Conservation (phyloP, 208 protist genomes). For the Leishmania turanica region DNA sequence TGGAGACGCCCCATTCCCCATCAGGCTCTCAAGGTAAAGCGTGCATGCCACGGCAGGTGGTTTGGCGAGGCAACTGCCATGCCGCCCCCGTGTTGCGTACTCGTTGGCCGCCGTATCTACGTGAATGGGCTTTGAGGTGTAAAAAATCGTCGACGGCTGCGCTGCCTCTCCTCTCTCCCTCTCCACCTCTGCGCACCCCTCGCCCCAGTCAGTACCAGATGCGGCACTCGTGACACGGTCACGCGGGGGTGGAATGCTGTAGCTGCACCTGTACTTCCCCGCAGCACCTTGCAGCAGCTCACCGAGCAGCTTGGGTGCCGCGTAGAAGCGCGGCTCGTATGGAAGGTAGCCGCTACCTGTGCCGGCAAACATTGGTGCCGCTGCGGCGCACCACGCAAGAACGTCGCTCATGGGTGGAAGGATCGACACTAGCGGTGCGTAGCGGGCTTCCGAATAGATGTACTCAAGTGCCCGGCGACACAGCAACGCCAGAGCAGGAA, state of each 20-base stretch:
- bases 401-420: conserved; percentile 18
- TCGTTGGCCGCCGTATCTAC: neutral
- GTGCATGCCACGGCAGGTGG: conserved; percentile 18
- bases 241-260: conserved; percentile 12
- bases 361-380: conserved; percentile 22
- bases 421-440: neutral
- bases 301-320: conserved; percentile 53
- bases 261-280: conserved; percentile 59
- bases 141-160: conserved; percentile 27
- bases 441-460: neutral
- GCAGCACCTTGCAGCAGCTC: conserved; percentile 61
- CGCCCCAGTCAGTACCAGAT: neutral
- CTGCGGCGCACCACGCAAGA: conserved; percentile 20
- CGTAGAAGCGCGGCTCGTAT: conserved; percentile 56
- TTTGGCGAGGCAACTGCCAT: neutral
- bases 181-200: neutral
- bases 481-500: conserved; percentile 20
- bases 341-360: conserved; percentile 43
- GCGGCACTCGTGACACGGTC: neutral
- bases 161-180: neutral
- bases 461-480: conserved; percentile 26
- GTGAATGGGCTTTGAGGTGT: conserved; percentile 10
- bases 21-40: conserved; percentile 16
- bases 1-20: neutral
- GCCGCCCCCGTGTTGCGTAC: neutral